Conservation (phyloP, 164 flowering plant genomes). For the Aristolochia californica region DNA sequence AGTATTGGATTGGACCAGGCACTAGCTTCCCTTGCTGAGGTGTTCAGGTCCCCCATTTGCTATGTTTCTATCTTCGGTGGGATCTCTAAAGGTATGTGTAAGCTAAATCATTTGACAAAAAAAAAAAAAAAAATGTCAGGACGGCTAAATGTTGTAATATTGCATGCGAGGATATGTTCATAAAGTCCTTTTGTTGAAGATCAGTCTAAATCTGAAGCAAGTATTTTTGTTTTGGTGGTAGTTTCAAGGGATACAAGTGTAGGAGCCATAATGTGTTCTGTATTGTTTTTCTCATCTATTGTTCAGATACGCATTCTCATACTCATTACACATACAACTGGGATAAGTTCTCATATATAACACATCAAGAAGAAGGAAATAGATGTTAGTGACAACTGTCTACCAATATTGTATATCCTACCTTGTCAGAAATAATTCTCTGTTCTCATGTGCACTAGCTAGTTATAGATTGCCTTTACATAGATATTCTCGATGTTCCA, state of each 20-base stretch:
- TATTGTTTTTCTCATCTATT: too few species aligned
- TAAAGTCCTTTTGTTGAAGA: neutral
- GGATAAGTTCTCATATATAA: too few species aligned
- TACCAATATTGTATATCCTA: too few species aligned
- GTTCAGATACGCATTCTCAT: too few species aligned
- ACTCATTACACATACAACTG: too few species aligned
- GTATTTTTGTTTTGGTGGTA: neutral
- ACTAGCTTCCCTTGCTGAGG: constrained; percentile 30
- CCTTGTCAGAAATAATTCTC: too few species aligned
- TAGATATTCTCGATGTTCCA: too few species aligned
- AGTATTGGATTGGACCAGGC: constrained; percentile 39
- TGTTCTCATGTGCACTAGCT: too few species aligned
- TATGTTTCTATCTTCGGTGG: constrained; percentile 51
- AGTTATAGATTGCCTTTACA: too few species aligned
- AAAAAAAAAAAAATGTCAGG: neutral
- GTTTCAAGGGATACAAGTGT: neutral
- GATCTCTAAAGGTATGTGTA: constrained; percentile 47
- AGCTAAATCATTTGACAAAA: neutral
- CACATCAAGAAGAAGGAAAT: too few species aligned
- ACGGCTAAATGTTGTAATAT: neutral
- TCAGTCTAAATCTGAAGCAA: neutral
- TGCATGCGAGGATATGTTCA: neutral
- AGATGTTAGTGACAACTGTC: too few species aligned
- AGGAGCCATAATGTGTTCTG: neutral
- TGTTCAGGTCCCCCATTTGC: constrained; percentile 25